phyloP scores from a whole-genome alignment of 1,284 basidiomycete genomes.

The Cystobasidium pallidum region DNA sequence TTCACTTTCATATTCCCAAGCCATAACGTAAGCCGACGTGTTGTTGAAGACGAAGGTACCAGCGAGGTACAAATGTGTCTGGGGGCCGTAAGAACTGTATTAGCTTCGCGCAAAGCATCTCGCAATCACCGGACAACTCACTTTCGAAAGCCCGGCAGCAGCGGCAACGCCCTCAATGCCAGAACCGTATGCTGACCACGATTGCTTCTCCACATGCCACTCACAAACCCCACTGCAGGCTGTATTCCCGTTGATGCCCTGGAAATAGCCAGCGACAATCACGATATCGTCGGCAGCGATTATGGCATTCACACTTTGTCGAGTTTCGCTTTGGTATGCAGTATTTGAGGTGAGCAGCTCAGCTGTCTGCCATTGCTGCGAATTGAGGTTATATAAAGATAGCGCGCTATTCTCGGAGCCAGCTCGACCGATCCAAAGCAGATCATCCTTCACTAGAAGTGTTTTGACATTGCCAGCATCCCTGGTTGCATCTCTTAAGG shows the following conservation, averaged over 20 bases:
- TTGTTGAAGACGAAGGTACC: constrained; percentile 73
- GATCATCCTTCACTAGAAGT: constrained; percentile 67
- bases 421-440: constrained; percentile 78
- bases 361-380: constrained; percentile 64
- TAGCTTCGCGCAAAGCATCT: not conserved
- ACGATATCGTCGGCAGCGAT: constrained; percentile 68
- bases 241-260: constrained; percentile 71
- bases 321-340: constrained; percentile 55
- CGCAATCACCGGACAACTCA: constrained; percentile 58
- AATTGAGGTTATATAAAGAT: constrained; percentile 73
- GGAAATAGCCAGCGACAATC: constrained; percentile 83
- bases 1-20: constrained; percentile 69
- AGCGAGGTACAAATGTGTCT: constrained; percentile 53
- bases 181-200: constrained; percentile 80
- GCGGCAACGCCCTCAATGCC: constrained; percentile 82
- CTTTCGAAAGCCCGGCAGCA: constrained; percentile 77
- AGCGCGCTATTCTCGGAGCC: constrained; percentile 63
- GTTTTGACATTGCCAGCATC: constrained; percentile 68
- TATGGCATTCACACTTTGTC: constrained; percentile 75
- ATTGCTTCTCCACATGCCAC: constrained; percentile 68
- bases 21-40: constrained; percentile 68
- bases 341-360: constrained; percentile 38
- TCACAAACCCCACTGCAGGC: constrained; percentile 77
- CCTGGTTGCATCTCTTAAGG: constrained; percentile 63
- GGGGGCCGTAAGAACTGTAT: constrained; percentile 23